Conservation (phyloP, 345 rosid species). For the Linum tenue region DNA sequence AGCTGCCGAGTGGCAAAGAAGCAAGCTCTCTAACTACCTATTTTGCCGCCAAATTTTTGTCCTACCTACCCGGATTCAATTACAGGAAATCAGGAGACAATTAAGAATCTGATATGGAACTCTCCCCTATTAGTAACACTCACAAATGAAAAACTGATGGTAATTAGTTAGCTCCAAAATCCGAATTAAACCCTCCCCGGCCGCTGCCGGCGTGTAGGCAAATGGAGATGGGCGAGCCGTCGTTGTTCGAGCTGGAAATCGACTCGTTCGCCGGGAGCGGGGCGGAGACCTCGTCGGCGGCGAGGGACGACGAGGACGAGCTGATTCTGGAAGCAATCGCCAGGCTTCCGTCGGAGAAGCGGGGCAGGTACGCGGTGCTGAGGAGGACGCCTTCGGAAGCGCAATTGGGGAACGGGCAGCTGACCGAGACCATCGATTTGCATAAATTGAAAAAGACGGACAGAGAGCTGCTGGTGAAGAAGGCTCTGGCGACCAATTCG, state of each 20-base stretch:
- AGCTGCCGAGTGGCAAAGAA: too few species aligned
- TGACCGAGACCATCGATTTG: conserved; percentile 56
- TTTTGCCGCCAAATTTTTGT: too few species aligned
- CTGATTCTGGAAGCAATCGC: conserved; percentile 66
- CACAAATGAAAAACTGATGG: too few species aligned
- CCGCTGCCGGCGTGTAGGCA: too few species aligned
- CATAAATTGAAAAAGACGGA: conserved; percentile 41
- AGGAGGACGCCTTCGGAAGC: conserved; percentile 31
- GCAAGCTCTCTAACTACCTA: too few species aligned
- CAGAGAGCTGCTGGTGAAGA: conserved; percentile 68
- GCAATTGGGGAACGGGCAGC: conserved; percentile 7
- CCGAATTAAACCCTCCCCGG: too few species aligned
- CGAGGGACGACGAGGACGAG: conserved; percentile 56
- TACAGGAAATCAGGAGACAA: too few species aligned
- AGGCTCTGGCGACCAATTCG: conserved; percentile 73
- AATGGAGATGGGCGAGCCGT: too few species aligned
- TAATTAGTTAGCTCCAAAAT: too few species aligned
- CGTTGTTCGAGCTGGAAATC: conserved; percentile 56
- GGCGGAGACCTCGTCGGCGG: conserved; percentile 48
- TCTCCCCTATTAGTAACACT: too few species aligned
- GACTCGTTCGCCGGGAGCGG: conserved; percentile 25
- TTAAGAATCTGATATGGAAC: too few species aligned
- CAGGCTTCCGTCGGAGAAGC: conserved; percentile 59
- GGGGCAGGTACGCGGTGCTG: conserved; percentile 35
- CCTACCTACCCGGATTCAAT: too few species aligned